These are phyloP conservation scores for Cladosporium sp. DNA, from an alignment of 2,329 filamentous ascomycete species.

Conservation along the genomic window DNA sequence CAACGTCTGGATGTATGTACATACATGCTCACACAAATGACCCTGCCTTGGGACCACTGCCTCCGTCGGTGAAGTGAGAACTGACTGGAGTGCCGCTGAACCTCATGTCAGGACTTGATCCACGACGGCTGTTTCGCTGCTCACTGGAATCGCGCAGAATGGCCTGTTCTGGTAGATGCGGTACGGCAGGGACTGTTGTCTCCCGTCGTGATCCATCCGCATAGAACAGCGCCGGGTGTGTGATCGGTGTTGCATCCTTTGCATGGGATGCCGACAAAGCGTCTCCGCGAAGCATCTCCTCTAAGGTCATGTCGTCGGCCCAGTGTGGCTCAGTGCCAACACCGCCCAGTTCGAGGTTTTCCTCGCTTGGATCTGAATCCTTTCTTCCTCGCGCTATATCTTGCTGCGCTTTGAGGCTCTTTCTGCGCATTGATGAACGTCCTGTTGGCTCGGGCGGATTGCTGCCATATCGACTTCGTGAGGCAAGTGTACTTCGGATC, in stretches of 20 bases:
- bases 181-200: background rate
- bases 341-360: constrained; percentile 12
- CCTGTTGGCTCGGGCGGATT: background rate
- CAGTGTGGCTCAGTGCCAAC: background rate
- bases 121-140: background rate
- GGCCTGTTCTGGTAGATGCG: background rate
- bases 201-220: constrained; percentile 4
- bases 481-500: constrained; percentile 5
- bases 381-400: background rate
- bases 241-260: constrained; percentile 15
- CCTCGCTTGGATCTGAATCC: constrained; percentile 6
- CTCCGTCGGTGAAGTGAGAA: constrained; percentile 7
- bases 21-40: constrained; percentile 7
- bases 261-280: background rate
- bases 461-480: constrained; percentile 7
- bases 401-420: background rate
- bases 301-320: constrained; percentile 13
- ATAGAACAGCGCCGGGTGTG: constrained; percentile 20
- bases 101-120: constrained; percentile 4
- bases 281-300: constrained; percentile 18
- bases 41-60: constrained; percentile 2
- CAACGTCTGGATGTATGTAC: background rate
- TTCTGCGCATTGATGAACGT: constrained; percentile 4
- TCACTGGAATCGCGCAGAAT: constrained; percentile 4
- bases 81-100: constrained; percentile 10